Evolutionary conservation across 192 early-diverging fungal genomes (phyloP).

Genomic region (Linnemannia schmuckeri): DNA sequence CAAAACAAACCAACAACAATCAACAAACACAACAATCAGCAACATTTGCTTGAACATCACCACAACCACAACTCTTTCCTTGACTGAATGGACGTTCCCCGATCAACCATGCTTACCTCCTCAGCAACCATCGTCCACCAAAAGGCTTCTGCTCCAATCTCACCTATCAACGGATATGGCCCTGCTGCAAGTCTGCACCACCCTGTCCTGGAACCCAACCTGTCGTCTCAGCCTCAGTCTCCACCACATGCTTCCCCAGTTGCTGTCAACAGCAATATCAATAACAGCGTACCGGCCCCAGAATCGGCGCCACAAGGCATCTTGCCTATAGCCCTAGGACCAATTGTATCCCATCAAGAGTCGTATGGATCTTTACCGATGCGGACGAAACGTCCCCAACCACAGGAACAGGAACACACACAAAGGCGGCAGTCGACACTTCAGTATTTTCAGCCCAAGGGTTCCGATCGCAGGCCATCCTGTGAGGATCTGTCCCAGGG

Average conservation of each 20-base stretch:
- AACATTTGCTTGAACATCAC: background rate
- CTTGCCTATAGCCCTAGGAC: background rate
- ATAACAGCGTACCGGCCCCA: background rate
- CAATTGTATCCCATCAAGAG: background rate
- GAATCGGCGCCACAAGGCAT: background rate
- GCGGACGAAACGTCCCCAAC: conserved; percentile 3
- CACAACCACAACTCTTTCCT: background rate
- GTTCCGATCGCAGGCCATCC: background rate
- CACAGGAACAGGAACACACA: background rate
- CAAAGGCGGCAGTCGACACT: background rate
- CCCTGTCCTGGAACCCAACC: background rate
- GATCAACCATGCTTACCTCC: conserved; percentile 25
- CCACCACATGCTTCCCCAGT: background rate
- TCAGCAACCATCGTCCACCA: conserved; percentile 14
- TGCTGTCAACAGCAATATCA: background rate
- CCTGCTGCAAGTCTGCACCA: conserved; percentile 7
- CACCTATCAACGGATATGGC: background rate
- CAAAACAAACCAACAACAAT: background rate
- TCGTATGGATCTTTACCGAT: background rate
- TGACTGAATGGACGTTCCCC: background rate
- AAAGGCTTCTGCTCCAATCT: background rate
- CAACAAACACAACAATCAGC: background rate
- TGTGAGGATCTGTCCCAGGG: background rate
- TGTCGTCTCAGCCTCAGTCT: conserved; percentile 6
- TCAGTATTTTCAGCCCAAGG: background rate